Evolutionary conservation across 2,329 filamentous ascomycete genomes (phyloP), one percentile per base, ranked within the genome.

Genomic region (Mycosphaerella sp.): DNA sequence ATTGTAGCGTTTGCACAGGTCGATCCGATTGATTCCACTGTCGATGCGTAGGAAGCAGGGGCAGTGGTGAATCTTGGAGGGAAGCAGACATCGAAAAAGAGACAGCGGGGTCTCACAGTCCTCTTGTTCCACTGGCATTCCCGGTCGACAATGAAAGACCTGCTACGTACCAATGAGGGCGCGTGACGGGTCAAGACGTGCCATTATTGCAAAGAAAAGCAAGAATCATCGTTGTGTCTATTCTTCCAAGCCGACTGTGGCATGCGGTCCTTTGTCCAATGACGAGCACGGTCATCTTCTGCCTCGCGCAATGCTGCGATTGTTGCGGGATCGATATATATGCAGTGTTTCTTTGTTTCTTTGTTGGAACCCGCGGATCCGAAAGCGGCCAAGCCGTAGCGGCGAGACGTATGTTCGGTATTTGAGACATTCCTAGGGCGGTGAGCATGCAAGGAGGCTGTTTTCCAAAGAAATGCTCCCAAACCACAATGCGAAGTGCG

Each of bases 391-490:
- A 58, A 56, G 59, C 57, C 59, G 58, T 57, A 56, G 50, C 50
- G 48, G 49, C 56, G 61, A 53, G 60, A 53, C 60, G 55, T 59
- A 56, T 61, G 59, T 57, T 57, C n/a, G 10, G 57, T 25, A 50
- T 60, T 56, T 62, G 59, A 64, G 62, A 66, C 65, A 66, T 66
- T 65, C 63, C 59, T 63, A 65, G 62, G 21, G 63, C 59, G 58
- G 54, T 56, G 53, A 44, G 45, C 50, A 55, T 53, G 48, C 50
- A 53, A 53, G 54, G 50, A 37, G 43, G 54, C 44, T 25, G 27
- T 42, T n/a, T n/a, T 42, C 51, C 52, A 54, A 60, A 64, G 57
- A 59, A 63, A 64, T 62, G 61, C 57, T 56, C 21, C 37, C 49
- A 56, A 53, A 53, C 49, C 55, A 62, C 62, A 62, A 56, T 57